phyloP scores from a whole-genome alignment of 345 rosid species.

The Aquilaria malaccensis region DNA sequence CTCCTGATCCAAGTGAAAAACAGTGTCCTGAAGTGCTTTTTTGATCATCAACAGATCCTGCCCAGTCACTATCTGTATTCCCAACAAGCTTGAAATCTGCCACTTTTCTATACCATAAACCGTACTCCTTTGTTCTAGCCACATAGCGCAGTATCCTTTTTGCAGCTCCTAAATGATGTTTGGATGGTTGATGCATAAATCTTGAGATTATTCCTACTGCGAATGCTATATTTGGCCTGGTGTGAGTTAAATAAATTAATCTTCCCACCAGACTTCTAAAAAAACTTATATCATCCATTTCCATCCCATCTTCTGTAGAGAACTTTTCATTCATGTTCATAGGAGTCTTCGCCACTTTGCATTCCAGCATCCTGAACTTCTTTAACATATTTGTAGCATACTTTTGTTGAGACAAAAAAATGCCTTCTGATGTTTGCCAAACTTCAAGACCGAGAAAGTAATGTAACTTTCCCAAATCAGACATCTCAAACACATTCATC shows the following conservation, averaged over 20 bases:
- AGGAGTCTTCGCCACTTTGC: not conserved
- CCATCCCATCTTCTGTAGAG: not conserved
- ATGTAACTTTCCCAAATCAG: not conserved
- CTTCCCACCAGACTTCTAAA: not conserved
- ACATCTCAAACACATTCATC: not conserved
- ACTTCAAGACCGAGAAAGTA: constrained; percentile 1
- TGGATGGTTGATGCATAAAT: not conserved
- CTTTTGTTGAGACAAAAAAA: not conserved
- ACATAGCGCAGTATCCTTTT: not conserved
- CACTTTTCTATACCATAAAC: not conserved
- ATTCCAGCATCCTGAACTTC: not conserved
- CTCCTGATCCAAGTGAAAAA: not conserved
- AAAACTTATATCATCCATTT: not conserved
- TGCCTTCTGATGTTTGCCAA: not conserved
- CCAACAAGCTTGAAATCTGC: not conserved
- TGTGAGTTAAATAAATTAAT: constrained; percentile 1
- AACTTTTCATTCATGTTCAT: constrained; percentile 1
- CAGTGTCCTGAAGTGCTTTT: not conserved
- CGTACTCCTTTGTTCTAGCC: not conserved
- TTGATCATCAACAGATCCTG: not conserved
- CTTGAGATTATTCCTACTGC: not conserved
- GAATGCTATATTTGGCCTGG: not conserved
- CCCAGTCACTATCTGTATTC: not conserved
- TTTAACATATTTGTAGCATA: not conserved
- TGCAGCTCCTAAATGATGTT: not conserved